Percentiles rank a stretch among this genome's conserved stretches.
Evolutionary conservation across 106 monocot species (phyloP).

Genomic region (Narthecium ossifragum): DNA sequence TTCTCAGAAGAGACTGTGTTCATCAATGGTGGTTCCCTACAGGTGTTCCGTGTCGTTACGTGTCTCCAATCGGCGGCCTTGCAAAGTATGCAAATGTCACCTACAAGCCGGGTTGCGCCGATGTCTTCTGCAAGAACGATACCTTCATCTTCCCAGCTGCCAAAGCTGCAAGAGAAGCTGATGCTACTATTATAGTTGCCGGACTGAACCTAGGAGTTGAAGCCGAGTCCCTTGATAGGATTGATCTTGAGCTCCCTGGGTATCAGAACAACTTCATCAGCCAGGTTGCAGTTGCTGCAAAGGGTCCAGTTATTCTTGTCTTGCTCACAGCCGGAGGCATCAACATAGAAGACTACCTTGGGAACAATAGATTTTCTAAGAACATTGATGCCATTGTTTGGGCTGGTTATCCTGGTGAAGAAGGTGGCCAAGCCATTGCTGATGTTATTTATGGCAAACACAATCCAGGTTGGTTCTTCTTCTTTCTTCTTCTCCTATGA

Average conservation of each 20-base stretch:
- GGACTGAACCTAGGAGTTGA: slow-evolving; percentile 22
- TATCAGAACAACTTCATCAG: slow-evolving; percentile 21
- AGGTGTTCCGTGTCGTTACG: slow-evolving; percentile 26
- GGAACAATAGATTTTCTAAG: slow-evolving; percentile 1
- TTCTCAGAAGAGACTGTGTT: background rate
- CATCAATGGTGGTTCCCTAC: no score
- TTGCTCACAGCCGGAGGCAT: slow-evolving; percentile 20
- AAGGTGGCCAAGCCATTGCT: slow-evolving; percentile 40
- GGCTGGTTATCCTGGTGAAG: slow-evolving; percentile 41
- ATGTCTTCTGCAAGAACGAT: background rate
- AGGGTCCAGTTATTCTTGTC: slow-evolving; percentile 32
- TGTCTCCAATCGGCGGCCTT: slow-evolving; percentile 6
- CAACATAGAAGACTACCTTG: slow-evolving; percentile 9
- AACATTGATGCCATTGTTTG: slow-evolving; percentile 32
- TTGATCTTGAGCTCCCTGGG: slow-evolving; percentile 23
- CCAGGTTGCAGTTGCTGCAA: slow-evolving; percentile 14
- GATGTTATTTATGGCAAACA: slow-evolving; percentile 29
- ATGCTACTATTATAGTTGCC: slow-evolving; percentile 22
- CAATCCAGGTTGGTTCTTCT: slow-evolving; percentile 54
- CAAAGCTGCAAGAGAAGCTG: slow-evolving; percentile 11
- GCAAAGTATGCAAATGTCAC: background rate
- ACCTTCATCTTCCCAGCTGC: background rate
- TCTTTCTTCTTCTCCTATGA: no score
- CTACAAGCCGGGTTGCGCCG: background rate
- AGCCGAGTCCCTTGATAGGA: slow-evolving; percentile 19